Conservation (phyloP, 257 asterid genomes). For the Solanum sitiens region DNA sequence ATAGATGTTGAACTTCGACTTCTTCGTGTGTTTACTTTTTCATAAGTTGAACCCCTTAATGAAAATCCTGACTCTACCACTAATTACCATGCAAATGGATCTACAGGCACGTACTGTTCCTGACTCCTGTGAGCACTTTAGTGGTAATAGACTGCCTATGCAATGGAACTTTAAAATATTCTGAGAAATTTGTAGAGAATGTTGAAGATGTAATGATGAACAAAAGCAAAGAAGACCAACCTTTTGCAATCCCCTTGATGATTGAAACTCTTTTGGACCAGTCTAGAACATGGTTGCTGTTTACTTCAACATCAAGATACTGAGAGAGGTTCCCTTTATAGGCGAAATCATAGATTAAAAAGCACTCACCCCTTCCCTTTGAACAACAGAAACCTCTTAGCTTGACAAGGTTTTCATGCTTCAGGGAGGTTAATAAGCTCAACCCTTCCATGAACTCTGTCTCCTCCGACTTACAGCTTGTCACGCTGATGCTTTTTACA, state of each 20-base stretch:
- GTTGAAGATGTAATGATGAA: not conserved
- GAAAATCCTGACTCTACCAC: not conserved
- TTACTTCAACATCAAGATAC: slow-evolving; percentile 49
- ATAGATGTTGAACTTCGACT: not conserved
- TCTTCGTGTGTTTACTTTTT: not conserved
- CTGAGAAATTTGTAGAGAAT: not conserved
- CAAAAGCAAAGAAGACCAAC: slow-evolving; percentile 21
- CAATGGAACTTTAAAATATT: not conserved
- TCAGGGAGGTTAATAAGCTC: slow-evolving; percentile 54
- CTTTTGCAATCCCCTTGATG: slow-evolving; percentile 83
- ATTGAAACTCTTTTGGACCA: slow-evolving; percentile 71
- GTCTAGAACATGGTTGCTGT: slow-evolving; percentile 34
- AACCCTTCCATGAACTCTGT: slow-evolving; percentile 70
- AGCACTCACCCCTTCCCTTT: slow-evolving; percentile 81
- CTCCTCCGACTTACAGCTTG: slow-evolving; percentile 72
- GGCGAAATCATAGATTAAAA: slow-evolving; percentile 68
- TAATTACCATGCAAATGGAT: not conserved
- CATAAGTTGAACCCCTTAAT: not conserved
- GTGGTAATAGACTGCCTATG: not conserved
- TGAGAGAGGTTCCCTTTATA: slow-evolving; percentile 51
- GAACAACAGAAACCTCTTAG: slow-evolving; percentile 84
- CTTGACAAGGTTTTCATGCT: slow-evolving; percentile 63
- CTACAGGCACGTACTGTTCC: not conserved
- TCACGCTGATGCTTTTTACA: slow-evolving; percentile 59
- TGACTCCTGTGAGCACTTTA: not conserved